Base-by-base conservation (phyloP, 805 yeast genomes). In the Diddensiella caesifluorescens region DNA sequence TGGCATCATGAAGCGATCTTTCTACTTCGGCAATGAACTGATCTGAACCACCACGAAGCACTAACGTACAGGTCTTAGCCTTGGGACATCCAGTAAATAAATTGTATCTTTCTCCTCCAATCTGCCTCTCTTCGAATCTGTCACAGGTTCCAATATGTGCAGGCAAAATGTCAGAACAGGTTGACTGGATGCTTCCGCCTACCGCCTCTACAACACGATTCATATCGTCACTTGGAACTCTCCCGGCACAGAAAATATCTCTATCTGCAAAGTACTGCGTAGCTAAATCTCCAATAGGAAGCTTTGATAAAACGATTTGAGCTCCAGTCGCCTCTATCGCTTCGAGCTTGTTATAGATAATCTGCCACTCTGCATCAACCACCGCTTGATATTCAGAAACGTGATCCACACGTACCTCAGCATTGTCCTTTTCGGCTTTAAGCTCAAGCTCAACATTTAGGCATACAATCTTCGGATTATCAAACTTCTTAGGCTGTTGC, bases 291-390 rank as follows among this genome's bases (percentile, higher is more conserved):
- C 98, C 98, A 60, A 92, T 92, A 42, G 98, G 98, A 55, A 92
- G 72, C 62, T 88, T 88, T 13, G 97, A 89, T 47, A 92, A 75
- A 31, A 92, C 95, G 43, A 92, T 86, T 59, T 86, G 80, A 25
- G 96, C 96, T 20, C 97, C 97, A 2, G 95, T 74, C 20, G 71
- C 73, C 54, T 78, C 81, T 51, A 92, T 83, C 39, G 86, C 81
- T 57, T 85, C 83, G 52, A 92, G 74, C 67, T 92, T 92, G 59
- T 82, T 75, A 56, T 84, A 73, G 51, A 92, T 92, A 52, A 92
- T 83, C 62, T 85, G 78, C 97, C 98, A 92, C 66, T 92, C 98
- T n/a, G 98, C 98, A 65, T 92, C 97, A 15, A 92, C 98, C 44
- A 92, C 83, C 25, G 82, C 87, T 69, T 92, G 98, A 66, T 92